phyloP scores from a whole-genome alignment of 2,329 filamentous ascomycete species.

The Colletotrichum simmondsii region DNA sequence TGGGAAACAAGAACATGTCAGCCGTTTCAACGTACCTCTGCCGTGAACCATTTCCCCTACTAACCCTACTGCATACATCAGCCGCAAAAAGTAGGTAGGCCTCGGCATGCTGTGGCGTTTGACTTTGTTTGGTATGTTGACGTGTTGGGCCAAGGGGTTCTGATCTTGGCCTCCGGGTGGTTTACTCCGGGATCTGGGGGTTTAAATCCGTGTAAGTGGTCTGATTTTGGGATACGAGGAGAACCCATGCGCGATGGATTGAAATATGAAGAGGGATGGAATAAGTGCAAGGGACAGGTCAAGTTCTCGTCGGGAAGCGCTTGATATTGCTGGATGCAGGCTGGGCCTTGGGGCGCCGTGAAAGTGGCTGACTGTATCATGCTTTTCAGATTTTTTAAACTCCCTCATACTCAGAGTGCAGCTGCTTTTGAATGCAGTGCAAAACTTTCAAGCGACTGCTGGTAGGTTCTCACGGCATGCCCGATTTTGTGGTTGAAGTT shows the following conservation, averaged over 20 bases:
- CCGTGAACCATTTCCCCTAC: not conserved
- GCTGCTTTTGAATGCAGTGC: too few relatives aligned
- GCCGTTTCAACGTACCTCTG: not conserved
- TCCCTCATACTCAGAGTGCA: too few relatives aligned
- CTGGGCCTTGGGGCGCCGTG: not conserved
- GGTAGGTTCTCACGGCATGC: too few relatives aligned
- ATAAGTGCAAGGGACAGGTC: too few relatives aligned
- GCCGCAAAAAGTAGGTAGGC: not conserved
- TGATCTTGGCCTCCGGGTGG: not conserved
- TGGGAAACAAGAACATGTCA: not conserved
- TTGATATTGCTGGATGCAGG: not conserved
- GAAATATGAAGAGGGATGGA: not conserved
- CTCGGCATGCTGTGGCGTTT: not conserved
- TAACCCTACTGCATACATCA: not conserved
- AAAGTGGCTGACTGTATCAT: too few relatives aligned
- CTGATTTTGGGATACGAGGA: not conserved
- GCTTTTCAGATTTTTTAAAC: too few relatives aligned
- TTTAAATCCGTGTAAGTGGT: not conserved
- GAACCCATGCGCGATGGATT: too few relatives aligned
- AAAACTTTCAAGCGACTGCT: too few relatives aligned
- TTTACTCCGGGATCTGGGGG: not conserved
- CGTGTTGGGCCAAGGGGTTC: not conserved
- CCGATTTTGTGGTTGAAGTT: too few relatives aligned
- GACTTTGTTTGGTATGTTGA: not conserved
- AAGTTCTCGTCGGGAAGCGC: too few relatives aligned